Conservation (phyloP, 768 basidiomycete genomes). For the Kockovaella imperatae region DNA sequence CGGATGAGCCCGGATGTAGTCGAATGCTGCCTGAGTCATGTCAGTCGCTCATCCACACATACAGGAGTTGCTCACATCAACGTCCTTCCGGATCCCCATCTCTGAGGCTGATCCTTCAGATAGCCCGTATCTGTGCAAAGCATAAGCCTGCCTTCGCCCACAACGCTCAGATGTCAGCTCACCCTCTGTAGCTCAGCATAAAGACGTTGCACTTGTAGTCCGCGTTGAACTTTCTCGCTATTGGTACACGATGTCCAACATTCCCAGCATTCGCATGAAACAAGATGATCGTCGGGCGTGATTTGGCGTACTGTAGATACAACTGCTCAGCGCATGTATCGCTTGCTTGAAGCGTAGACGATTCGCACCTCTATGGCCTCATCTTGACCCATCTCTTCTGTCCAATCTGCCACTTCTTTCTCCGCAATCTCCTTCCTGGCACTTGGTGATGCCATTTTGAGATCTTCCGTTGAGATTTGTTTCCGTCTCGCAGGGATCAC, state of each 20-base stretch:
- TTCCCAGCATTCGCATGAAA: conserved; percentile 67
- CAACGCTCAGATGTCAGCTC: conserved; percentile 38
- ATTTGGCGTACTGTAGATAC: conserved; percentile 23
- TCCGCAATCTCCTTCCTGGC: conserved; percentile 42
- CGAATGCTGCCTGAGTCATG: conserved; percentile 50
- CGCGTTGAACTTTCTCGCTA: conserved; percentile 71
- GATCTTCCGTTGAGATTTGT: conserved; percentile 42
- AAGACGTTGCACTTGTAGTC: conserved; percentile 86
- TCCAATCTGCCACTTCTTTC: conserved; percentile 23
- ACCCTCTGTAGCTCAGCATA: conserved; percentile 91
- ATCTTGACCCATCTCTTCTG: conserved; percentile 45
- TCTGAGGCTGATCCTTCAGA: conserved; percentile 84
- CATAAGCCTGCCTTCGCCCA: background rate
- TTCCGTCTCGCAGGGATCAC: conserved; percentile 59
- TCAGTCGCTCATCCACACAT: background rate
- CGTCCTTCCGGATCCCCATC: conserved; percentile 70
- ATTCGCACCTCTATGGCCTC: conserved; percentile 54
- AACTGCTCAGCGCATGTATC: background rate
- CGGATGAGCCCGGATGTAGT: conserved; percentile 63
- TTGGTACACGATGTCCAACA: conserved; percentile 76
- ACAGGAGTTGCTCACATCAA: conserved; percentile 55
- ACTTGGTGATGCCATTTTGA: conserved; percentile 10
- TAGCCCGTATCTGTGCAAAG: conserved; percentile 49
- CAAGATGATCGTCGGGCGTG: conserved; percentile 78
- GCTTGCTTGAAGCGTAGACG: conserved; percentile 36